Evolutionary conservation across 257 asterid species (phyloP).

Genomic region (Solanum medicagineum): DNA sequence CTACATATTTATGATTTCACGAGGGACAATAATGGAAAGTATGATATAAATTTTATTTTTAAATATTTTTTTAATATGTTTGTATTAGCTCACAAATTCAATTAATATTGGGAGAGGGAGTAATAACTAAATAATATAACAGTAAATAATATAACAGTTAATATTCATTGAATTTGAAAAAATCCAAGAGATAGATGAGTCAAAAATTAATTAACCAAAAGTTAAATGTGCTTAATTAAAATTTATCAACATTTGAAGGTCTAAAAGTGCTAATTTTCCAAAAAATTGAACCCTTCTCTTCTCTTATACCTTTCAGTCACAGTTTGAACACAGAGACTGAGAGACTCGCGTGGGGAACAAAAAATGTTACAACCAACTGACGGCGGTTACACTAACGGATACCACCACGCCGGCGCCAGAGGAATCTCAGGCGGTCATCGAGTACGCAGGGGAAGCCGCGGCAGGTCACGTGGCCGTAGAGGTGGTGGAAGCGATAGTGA

Average conservation of each 20-base stretch:
- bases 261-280: background rate
- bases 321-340: background rate
- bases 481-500: background rate
- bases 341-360: background rate
- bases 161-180: background rate
- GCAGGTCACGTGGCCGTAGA: slow-evolving; percentile 31
- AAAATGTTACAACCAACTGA: background rate
- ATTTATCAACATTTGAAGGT: background rate
- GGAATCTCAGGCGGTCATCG: slow-evolving; percentile 16
- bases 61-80: background rate
- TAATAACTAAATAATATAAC: background rate
- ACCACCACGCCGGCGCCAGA: slow-evolving; percentile 7
- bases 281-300: background rate
- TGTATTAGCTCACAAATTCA: too few species aligned
- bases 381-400: slow-evolving; percentile 20
- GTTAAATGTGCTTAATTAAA: background rate
- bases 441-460: slow-evolving; percentile 24
- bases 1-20: too few species aligned
- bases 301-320: background rate
- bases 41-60: too few species aligned
- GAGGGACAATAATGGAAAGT: too few species aligned
- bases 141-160: too few species aligned
- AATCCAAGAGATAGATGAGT: background rate
- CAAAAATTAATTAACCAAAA: background rate
- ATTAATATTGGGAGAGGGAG: too few species aligned